These are phyloP conservation scores for Ophiocordyceps camponoti-floridani DNA, from an alignment of 2,329 filamentous ascomycete genomes.

Conservation along the genomic window DNA sequence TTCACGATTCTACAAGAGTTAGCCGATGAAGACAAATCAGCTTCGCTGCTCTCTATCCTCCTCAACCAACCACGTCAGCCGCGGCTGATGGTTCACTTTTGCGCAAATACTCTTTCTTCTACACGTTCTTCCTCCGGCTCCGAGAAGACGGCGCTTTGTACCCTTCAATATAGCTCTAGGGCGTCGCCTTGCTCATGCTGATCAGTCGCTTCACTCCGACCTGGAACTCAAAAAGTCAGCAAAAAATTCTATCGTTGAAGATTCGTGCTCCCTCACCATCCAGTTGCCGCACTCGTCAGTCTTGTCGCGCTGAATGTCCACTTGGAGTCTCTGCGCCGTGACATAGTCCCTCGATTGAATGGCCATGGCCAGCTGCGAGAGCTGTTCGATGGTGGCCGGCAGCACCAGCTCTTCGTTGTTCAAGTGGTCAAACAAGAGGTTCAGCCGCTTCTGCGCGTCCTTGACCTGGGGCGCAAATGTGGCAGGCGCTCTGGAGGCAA, in stretches of 20 bases:
- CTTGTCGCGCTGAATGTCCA: constrained; percentile 60
- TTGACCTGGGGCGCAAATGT: constrained; percentile 78
- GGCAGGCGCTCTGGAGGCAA: constrained; percentile 71
- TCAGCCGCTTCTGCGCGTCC: constrained; percentile 83
- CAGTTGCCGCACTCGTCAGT: constrained; percentile 69
- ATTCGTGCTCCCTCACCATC: constrained; percentile 46
- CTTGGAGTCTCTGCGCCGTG: constrained; percentile 47
- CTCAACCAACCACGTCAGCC: no score
- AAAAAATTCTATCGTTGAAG: not conserved
- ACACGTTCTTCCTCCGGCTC: not conserved
- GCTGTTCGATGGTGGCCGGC: constrained; percentile 54
- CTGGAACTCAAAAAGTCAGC: constrained; percentile 28
- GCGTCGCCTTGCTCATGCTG: constrained; percentile 62
- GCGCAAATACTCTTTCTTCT: not conserved
- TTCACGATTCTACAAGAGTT: no score
- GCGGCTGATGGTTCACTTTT: no score
- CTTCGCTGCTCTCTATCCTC: no score
- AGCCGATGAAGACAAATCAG: no score
- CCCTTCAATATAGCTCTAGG: constrained; percentile 17
- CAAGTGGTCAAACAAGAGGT: constrained; percentile 87
- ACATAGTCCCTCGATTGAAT: constrained; percentile 54
- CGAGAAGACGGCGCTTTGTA: not conserved
- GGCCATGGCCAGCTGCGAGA: constrained; percentile 46
- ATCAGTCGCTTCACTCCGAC: constrained; percentile 62
- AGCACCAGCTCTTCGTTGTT: constrained; percentile 89